Conservation (phyloP, 2,329 filamentous ascomycete species). For the Fusarium nisikadoi region DNA sequence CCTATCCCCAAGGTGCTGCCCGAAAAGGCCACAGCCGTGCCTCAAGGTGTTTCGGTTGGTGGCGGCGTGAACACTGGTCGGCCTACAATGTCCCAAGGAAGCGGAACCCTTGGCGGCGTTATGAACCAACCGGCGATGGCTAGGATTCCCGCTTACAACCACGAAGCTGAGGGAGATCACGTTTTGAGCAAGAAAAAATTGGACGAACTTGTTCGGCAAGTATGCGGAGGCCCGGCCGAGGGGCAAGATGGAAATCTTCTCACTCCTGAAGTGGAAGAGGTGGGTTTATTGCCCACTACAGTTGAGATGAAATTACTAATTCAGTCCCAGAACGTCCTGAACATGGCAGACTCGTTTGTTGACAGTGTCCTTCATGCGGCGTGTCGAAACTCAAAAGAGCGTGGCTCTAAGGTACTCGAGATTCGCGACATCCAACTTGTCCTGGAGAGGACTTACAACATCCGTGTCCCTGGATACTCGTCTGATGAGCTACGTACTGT, state of each 20-base stretch:
- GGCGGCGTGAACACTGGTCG: constrained; percentile 72
- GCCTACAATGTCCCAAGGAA: constrained; percentile 85
- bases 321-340: constrained; percentile 77
- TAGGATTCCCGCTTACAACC: constrained; percentile 83
- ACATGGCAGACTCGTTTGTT: constrained; percentile 92
- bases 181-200: constrained; percentile 98
- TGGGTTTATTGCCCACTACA: constrained; percentile 53
- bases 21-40: constrained; percentile 73
- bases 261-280: constrained; percentile 95
- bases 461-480: constrained; percentile 92
- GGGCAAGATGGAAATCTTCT: constrained; percentile 80
- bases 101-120: constrained; percentile 79
- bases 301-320: constrained; percentile 28
- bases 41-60: constrained; percentile 76
- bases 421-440: constrained; percentile 87
- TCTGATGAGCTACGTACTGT: constrained; percentile 95
- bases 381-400: constrained; percentile 92
- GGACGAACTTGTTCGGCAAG: constrained; percentile 92
- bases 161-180: constrained; percentile 91
- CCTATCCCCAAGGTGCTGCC: constrained; percentile 84
- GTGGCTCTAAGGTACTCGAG: constrained; percentile 89
- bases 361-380: constrained; percentile 89
- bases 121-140: constrained; percentile 88
- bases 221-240: constrained; percentile 82
- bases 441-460: constrained; percentile 87